These are phyloP conservation scores for Pisolithus sp. DNA, from an alignment of 768 basidiomycete species.

Conservation along the genomic window DNA sequence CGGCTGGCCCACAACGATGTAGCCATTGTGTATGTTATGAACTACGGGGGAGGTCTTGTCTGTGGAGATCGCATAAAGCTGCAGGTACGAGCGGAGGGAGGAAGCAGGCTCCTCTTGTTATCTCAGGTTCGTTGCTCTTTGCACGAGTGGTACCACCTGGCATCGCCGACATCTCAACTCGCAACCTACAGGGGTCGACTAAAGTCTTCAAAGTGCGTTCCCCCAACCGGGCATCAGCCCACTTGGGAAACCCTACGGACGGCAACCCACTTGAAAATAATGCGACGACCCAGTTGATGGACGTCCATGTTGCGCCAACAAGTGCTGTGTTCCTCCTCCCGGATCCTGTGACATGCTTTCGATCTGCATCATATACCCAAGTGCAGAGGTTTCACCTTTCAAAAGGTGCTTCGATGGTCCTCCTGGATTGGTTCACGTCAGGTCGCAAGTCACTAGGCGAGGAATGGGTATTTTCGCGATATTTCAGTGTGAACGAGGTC, in stretches of 20 bases:
- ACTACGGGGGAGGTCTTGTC: conserved; percentile 90
- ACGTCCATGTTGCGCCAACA: conserved; percentile 44
- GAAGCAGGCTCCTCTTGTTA: conserved; percentile 60
- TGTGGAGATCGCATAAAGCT: conserved; percentile 73
- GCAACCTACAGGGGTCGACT: conserved; percentile 65
- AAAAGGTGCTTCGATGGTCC: conserved; percentile 52
- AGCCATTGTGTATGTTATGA: conserved; percentile 71
- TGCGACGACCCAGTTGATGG: conserved; percentile 58
- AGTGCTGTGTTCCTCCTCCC: conserved; percentile 77
- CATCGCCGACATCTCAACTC: conserved; percentile 1
- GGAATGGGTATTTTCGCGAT: conserved; percentile 83
- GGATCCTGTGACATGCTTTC: conserved; percentile 91
- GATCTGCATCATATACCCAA: conserved; percentile 76
- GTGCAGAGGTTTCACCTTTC: conserved; percentile 71
- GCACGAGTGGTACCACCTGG: no score
- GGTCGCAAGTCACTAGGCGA: conserved; percentile 81
- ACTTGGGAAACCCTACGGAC: conserved; percentile 12
- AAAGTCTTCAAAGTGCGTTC: conserved; percentile 86
- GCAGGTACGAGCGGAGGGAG: conserved; percentile 49
- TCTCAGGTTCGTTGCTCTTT: conserved; percentile 60
- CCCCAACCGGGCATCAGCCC: conserved; percentile 50
- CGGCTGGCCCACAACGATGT: conserved; percentile 42
- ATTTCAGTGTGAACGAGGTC: conserved; percentile 83
- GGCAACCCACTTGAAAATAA: not conserved
- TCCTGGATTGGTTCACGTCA: conserved; percentile 90